Base-by-base conservation (phyloP, 768 basidiomycete genomes). In the Saitozyma podzolica region DNA sequence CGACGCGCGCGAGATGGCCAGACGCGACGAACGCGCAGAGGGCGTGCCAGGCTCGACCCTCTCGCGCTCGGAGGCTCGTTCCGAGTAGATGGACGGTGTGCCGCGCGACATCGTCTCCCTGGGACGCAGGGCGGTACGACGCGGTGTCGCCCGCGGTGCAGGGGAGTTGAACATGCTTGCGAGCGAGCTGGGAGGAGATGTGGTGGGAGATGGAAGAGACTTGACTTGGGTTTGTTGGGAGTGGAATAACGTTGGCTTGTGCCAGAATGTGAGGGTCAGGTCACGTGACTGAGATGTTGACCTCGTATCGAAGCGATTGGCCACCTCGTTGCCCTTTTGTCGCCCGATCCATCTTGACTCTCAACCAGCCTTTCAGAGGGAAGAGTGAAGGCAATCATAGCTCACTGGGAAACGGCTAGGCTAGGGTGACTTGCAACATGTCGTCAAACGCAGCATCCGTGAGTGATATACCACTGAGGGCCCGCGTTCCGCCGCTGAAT, bases 91-190 rank as follows among this genome's bases (percentile, higher is more conserved):
- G 29, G 29, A 29, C 29, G 29, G 29, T 29, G 59, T 47, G 10
- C 59, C 59, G 17, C 59, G 41, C 29, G 29, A 29, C 29, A 29
- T 29, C 2, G 29, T 29, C 29, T 29, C 29, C 29, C 29, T 29
- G 29, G 29, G 29, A 29, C 29, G 29, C 29, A 29, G 29, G 2
- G 29, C 29, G 29, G 29, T 29, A 29, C 62, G 53, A 14, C 70
- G 61, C 14, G 73, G 70, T 0, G 73, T 75, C 14, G 66, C 63
- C 41, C 70, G 55, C 1, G 70, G 64, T 10, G 69, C 61, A 2
- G 70, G 70, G 6, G 73, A 72, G 64, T 56, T 70, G 68, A 75
- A 70, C 68, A 72, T 70, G 29, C 2, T 29, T 29, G 29, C 29
- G 29, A 29, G 29, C 2, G 29, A 29, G 29, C 29, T 29, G 29